Conservation (phyloP, 805 yeast genomes). For the Wickerhamiella bombiphila region DNA sequence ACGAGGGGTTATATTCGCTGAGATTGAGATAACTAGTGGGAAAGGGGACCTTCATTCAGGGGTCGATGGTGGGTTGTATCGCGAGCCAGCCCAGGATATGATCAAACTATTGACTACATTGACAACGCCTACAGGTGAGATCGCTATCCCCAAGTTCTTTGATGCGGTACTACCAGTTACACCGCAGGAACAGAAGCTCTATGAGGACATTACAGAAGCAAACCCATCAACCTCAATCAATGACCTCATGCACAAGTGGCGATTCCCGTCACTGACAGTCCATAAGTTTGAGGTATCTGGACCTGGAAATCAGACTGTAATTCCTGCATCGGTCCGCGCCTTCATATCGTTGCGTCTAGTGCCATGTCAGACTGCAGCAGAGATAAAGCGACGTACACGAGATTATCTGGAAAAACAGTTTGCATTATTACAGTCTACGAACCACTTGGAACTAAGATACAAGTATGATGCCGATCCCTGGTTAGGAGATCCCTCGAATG, state of each 20-base stretch:
- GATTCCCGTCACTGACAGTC: constrained; percentile 75
- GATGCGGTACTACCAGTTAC: constrained; percentile 48
- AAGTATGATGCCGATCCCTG: constrained; percentile 89
- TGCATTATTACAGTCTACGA: constrained; percentile 37
- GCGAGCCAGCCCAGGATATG: constrained; percentile 82
- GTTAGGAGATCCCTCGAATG: constrained; percentile 75
- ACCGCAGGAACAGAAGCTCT: constrained; percentile 42
- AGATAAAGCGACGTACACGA: constrained; percentile 38
- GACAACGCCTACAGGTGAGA: constrained; percentile 39
- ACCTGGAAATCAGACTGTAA: constrained; percentile 78
- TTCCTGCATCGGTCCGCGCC: constrained; percentile 68
- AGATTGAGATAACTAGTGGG: constrained; percentile 55
- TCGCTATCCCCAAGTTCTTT: constrained; percentile 55
- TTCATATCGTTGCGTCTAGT: constrained; percentile 73
- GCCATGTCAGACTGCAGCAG: constrained; percentile 64
- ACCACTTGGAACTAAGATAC: constrained; percentile 44
- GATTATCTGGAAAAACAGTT: constrained; percentile 37
- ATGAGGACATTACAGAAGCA: constrained; percentile 42
- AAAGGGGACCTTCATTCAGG: constrained; percentile 90
- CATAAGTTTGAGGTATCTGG: constrained; percentile 80
- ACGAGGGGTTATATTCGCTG: constrained; percentile 76
- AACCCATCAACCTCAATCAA: constrained; percentile 23
- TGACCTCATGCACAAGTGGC: constrained; percentile 68
- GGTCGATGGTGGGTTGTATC: constrained; percentile 81
- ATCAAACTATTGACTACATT: constrained; percentile 55